phyloP scores from a whole-genome alignment of 768 basidiomycete genomes.

The Lactarius sanguifluus region DNA sequence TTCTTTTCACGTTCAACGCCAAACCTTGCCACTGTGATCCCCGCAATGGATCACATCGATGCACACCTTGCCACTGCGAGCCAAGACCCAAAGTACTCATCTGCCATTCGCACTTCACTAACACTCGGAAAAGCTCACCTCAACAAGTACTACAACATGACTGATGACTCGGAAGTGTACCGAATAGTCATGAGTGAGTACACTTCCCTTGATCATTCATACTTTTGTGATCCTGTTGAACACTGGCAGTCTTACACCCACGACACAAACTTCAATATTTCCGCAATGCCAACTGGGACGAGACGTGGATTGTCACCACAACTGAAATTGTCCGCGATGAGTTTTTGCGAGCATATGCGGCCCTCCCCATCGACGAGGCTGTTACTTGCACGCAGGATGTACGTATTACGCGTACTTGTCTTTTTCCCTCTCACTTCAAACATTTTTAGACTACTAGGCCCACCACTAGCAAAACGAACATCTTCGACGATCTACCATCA shows the following conservation, averaged over 20 bases:
- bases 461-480: not conserved
- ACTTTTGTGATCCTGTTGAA: too few relatives aligned
- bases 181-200: conserved; percentile 8
- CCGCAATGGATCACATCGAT: conserved; percentile 8
- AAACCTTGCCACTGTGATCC: conserved; percentile 38
- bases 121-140: not conserved
- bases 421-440: too few relatives aligned
- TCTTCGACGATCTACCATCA: conserved; percentile 2
- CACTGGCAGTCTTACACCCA: conserved; percentile 43
- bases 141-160: conserved; percentile 2
- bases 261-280: conserved; percentile 41
- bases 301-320: conserved; percentile 36
- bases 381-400: too few relatives aligned
- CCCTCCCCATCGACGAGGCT: too few relatives aligned
- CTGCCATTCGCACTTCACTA: not conserved
- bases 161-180: conserved; percentile 4
- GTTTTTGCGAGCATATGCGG: conserved; percentile 20
- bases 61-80: too few relatives aligned
- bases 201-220: too few relatives aligned
- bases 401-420: too few relatives aligned
- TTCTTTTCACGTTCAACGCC: conserved; percentile 37
- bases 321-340: conserved; percentile 31
- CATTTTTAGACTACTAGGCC: too few relatives aligned
- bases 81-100: conserved; percentile 31
- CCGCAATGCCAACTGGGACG: conserved; percentile 33